Conservation (phyloP, 495 filamentous ascomycete genomes). For the Aspergillus sclerotiicarbonarius region DNA sequence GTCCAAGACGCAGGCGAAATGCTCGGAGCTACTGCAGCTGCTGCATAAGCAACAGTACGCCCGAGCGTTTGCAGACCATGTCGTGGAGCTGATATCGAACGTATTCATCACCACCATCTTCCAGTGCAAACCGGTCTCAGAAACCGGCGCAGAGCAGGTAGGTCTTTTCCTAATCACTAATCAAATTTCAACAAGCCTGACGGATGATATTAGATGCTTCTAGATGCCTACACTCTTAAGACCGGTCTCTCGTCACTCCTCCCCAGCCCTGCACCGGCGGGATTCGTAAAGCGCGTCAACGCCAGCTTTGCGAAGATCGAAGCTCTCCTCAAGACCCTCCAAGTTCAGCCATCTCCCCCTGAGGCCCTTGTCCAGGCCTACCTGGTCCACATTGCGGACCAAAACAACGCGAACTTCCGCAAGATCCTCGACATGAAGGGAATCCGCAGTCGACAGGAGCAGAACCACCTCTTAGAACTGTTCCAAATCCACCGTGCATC, state of each 20-base stretch:
- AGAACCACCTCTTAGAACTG: constrained; percentile 78
- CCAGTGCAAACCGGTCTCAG: constrained; percentile 83
- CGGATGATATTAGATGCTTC: constrained; percentile 65
- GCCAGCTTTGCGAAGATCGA: constrained; percentile 82
- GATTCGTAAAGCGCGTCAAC: constrained; percentile 86
- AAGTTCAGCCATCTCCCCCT: constrained; percentile 85
- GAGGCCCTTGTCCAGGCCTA: constrained; percentile 97
- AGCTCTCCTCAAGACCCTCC: constrained; percentile 90
- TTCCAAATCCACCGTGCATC: constrained; percentile 77
- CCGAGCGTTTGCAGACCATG: constrained; percentile 88
- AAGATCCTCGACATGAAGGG: constrained; percentile 95
- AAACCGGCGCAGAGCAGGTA: constrained; percentile 94
- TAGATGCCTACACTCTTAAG: constrained; percentile 90
- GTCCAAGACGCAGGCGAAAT: constrained; percentile 63
- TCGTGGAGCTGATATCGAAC: constrained; percentile 80
- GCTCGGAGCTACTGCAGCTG: constrained; percentile 69
- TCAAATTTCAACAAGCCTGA: constrained; percentile 5
- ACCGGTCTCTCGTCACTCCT: constrained; percentile 61
- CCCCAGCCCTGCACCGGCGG: constrained; percentile 50
- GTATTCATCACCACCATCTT: constrained; percentile 81
- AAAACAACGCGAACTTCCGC: constrained; percentile 89
- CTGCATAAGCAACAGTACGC: constrained; percentile 94
- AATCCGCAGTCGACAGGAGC: constrained; percentile 73
- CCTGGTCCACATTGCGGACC: constrained; percentile 88
- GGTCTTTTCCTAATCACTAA: neutral